Percentiles rank a stretch among this genome's conserved stretches.
phyloP scores from a whole-genome alignment of 1,284 basidiomycete genomes.

The Schizophyllum commune region DNA sequence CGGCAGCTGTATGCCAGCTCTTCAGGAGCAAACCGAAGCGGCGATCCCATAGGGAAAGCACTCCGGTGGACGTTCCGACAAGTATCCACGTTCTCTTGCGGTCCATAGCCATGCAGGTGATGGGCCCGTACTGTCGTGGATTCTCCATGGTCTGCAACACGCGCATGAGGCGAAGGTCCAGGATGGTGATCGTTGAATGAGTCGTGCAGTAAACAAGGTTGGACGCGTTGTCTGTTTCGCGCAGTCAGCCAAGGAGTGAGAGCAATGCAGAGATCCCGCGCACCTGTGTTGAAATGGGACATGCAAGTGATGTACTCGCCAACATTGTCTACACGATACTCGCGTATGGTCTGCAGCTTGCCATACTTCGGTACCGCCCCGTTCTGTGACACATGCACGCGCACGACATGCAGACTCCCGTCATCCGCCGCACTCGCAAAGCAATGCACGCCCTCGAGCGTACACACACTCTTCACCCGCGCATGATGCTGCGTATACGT shows the following conservation, averaged over 20 bases:
- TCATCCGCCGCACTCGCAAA: slow-evolving; percentile 85
- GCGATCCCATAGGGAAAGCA: slow-evolving; percentile 88
- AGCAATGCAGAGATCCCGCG: slow-evolving; percentile 10
- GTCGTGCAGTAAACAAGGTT: slow-evolving; percentile 83
- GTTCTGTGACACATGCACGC: slow-evolving; percentile 64
- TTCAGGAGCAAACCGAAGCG: slow-evolving; percentile 87
- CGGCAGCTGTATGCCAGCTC: slow-evolving; percentile 75
- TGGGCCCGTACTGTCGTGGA: slow-evolving; percentile 80
- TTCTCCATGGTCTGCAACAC: slow-evolving; percentile 72
- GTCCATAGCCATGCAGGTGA: slow-evolving; percentile 80
- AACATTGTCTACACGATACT: slow-evolving; percentile 58
- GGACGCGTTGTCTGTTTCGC: slow-evolving; percentile 49
- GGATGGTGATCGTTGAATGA: slow-evolving; percentile 66
- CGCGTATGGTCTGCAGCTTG: slow-evolving; percentile 70
- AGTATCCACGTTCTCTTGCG: slow-evolving; percentile 81
- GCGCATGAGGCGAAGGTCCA: slow-evolving; percentile 85
- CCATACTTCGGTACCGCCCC: slow-evolving; percentile 71
- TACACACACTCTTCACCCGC: slow-evolving; percentile 74
- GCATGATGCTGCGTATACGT: slow-evolving; percentile 76
- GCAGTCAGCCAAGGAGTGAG: not conserved
- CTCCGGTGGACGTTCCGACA: slow-evolving; percentile 79
- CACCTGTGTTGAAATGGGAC: slow-evolving; percentile 70
- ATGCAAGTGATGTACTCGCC: slow-evolving; percentile 77
- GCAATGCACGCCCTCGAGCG: slow-evolving; percentile 79
- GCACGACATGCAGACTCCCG: slow-evolving; percentile 77